phyloP scores from a whole-genome alignment of 78 protist genomes.

The Chrysochromulina parva region DNA sequence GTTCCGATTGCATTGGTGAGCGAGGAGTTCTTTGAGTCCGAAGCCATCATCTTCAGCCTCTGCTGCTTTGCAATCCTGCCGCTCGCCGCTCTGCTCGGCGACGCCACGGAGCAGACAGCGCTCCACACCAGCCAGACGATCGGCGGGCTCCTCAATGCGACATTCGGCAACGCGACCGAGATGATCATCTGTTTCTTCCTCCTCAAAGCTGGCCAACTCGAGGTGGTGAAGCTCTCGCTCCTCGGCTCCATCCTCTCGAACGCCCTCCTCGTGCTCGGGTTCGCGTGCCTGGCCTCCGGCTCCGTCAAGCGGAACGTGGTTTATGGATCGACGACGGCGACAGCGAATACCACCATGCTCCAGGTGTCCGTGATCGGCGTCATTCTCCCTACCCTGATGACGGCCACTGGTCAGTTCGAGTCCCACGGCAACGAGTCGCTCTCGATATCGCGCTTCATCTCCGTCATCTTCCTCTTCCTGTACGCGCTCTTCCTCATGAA shows the following conservation, averaged over 20 bases:
- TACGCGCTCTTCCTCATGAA: slow-evolving; percentile 39
- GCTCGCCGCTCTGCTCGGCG: slow-evolving; percentile 55
- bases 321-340: slow-evolving; percentile 40
- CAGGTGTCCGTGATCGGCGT: slow-evolving; percentile 23
- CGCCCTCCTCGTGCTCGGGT: slow-evolving; percentile 63
- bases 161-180: slow-evolving; percentile 71
- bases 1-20: not conserved
- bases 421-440: not conserved
- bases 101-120: slow-evolving; percentile 56
- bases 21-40: not conserved
- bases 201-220: slow-evolving; percentile 21
- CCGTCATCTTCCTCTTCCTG: slow-evolving; percentile 3
- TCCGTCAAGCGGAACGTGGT: too few species aligned
- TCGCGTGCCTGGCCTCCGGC: slow-evolving; percentile 58
- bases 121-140: slow-evolving; percentile 25
- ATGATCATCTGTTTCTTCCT: slow-evolving; percentile 53
- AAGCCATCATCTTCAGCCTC: not conserved
- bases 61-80: slow-evolving; percentile 45
- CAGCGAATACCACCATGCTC: slow-evolving; percentile 35
- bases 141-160: slow-evolving; percentile 69
- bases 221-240: slow-evolving; percentile 56
- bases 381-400: slow-evolving; percentile 36
- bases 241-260: slow-evolving; percentile 63
- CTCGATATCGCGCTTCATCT: not conserved
- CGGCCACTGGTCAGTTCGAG: not conserved